Percentiles rank a stretch among this genome's conserved stretches.
These are phyloP conservation scores for Schoenoplectus tabernaemontani DNA, from an alignment of 202 grass and related monocot genomes.

Conservation along the genomic window DNA sequence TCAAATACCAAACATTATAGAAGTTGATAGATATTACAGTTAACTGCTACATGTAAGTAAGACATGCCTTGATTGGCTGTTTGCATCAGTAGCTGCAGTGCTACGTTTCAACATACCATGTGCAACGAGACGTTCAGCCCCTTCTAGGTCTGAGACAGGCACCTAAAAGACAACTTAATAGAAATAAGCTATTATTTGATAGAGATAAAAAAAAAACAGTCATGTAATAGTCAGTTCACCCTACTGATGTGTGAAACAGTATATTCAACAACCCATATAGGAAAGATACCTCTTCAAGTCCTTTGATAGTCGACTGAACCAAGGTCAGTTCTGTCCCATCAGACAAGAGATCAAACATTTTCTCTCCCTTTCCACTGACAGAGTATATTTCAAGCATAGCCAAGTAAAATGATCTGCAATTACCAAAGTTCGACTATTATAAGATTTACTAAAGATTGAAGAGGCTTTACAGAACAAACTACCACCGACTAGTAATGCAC, in stretches of 20 bases:
- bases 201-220: neutral
- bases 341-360: slow-evolving; percentile 66
- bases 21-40: neutral
- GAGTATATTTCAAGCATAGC: slow-evolving; percentile 86
- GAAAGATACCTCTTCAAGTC: slow-evolving; percentile 76
- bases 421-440: neutral
- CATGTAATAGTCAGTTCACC: neutral
- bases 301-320: slow-evolving; percentile 64
- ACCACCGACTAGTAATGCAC: neutral
- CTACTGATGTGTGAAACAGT: neutral
- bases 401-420: slow-evolving; percentile 54
- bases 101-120: slow-evolving; percentile 60
- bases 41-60: neutral
- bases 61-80: slow-evolving; percentile 75
- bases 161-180: slow-evolving; percentile 43
- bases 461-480: neutral
- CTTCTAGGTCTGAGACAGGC: slow-evolving; percentile 34
- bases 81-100: slow-evolving; percentile 85
- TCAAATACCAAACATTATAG: neutral
- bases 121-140: slow-evolving; percentile 51
- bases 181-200: neutral
- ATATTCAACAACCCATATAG: slow-evolving; percentile 11
- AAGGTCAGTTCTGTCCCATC: slow-evolving; percentile 44
- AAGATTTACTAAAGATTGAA: slow-evolving; percentile 5
- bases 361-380: slow-evolving; percentile 65